These are phyloP conservation scores for Podaxis sp. DNA, from an alignment of 768 basidiomycete genomes.

Conservation along the genomic window DNA sequence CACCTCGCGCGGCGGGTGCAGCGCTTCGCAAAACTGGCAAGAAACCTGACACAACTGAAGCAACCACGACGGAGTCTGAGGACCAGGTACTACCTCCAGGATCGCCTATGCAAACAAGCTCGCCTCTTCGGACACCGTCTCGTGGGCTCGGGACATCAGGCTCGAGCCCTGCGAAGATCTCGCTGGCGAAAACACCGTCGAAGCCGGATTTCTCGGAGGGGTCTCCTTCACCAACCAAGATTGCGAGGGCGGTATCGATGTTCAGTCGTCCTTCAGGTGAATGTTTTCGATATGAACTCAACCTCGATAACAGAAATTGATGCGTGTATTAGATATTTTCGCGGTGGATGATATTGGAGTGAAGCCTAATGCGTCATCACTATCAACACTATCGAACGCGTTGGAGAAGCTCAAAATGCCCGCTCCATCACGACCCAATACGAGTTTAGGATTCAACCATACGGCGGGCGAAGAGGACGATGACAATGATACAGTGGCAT, in stretches of 20 bases:
- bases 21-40: conserved; percentile 14
- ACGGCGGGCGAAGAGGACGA: conserved; percentile 30
- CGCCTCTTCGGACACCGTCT: conserved; percentile 23
- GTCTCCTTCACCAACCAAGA: conserved; percentile 20
- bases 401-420: conserved; percentile 71
- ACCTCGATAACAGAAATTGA: background rate
- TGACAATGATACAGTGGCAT: conserved; percentile 21
- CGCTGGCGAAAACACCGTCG: conserved; percentile 27
- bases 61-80: conserved; percentile 2
- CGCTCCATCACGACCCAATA: conserved; percentile 64
- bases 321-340: conserved; percentile 19
- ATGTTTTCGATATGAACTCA: background rate
- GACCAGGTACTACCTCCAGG: conserved; percentile 25
- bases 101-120: conserved; percentile 34
- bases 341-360: conserved; percentile 20
- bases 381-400: conserved; percentile 67
- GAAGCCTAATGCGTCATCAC: conserved; percentile 37
- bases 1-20: background rate
- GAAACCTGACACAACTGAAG: conserved; percentile 7
- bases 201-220: conserved; percentile 20
- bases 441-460: conserved; percentile 66
- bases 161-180: conserved; percentile 23
- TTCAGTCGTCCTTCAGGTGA: conserved; percentile 17
- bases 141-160: conserved; percentile 17
- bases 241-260: conserved; percentile 19